These are phyloP conservation scores for Elaeis guineensis DNA, from an alignment of 176 grass and related monocot species.

Conservation along the genomic window DNA sequence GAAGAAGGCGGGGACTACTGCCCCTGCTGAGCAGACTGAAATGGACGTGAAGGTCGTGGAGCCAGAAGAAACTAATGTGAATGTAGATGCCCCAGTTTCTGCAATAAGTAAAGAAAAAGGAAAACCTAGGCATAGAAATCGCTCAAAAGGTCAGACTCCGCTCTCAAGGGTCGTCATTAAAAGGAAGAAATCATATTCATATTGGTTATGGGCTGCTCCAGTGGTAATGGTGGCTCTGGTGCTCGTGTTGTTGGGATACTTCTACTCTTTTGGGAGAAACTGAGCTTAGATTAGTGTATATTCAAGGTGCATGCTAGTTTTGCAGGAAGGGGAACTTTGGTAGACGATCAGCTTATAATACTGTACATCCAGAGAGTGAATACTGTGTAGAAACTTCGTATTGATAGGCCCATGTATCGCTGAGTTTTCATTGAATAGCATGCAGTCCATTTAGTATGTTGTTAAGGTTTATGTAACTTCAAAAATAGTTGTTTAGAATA, in stretches of 20 bases:
- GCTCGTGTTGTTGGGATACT: conserved; percentile 30
- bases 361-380: too few relatives aligned
- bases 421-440: too few relatives aligned
- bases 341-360: too few relatives aligned
- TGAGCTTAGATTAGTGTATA: too few relatives aligned
- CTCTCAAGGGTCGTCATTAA: conserved; percentile 54
- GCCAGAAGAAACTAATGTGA: conserved; percentile 30
- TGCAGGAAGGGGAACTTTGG: too few relatives aligned
- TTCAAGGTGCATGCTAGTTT: too few relatives aligned
- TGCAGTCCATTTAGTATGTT: too few relatives aligned
- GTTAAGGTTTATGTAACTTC: too few relatives aligned
- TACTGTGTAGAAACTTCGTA: too few relatives aligned
- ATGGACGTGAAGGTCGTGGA: conserved; percentile 53
- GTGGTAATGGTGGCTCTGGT: conserved; percentile 25
- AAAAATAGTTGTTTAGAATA: too few relatives aligned
- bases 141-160: conserved; percentile 28
- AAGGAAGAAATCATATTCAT: conserved; percentile 49
- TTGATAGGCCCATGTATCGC: too few relatives aligned
- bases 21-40: conserved; percentile 33
- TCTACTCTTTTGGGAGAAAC: conserved; percentile 8
- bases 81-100: conserved; percentile 24
- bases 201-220: conserved; percentile 50
- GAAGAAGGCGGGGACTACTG: conserved; percentile 41
- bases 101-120: conserved; percentile 41
- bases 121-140: conserved; percentile 24